These are phyloP conservation scores for Apiotrichum laibachii DNA, from an alignment of 1,284 basidiomycete species.

Conservation along the genomic window DNA sequence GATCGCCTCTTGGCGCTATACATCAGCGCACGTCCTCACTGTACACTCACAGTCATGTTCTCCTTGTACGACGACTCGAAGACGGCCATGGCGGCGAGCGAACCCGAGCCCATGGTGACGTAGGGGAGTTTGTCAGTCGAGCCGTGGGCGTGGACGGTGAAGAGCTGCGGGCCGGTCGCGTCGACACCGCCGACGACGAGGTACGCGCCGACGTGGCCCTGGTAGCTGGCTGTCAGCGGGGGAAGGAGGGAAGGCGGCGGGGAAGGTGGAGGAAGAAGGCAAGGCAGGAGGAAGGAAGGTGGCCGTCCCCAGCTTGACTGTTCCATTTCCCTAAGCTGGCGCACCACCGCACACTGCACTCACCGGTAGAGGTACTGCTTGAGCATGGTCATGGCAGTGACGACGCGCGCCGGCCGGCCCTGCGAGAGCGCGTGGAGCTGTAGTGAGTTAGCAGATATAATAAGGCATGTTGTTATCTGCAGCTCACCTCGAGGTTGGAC, in stretches of 20 bases:
- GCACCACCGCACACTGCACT: no score
- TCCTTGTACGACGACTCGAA: conserved; percentile 87
- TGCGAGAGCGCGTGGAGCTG: conserved; percentile 75
- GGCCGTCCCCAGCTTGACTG: no score
- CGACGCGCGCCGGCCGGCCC: conserved; percentile 81
- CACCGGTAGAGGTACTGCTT: conserved; percentile 82
- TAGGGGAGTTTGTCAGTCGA: conserved; percentile 98
- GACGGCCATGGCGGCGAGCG: conserved; percentile 95
- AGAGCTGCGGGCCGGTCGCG: conserved; percentile 85
- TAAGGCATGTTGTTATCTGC: no score
- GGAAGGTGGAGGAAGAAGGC: no score
- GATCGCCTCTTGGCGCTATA: conserved; percentile 77
- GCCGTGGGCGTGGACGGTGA: conserved; percentile 95
- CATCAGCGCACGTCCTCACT: background rate
- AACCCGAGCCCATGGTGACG: conserved; percentile 97
- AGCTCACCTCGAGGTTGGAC: conserved; percentile 72
- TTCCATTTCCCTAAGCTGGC: no score
- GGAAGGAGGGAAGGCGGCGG: background rate
- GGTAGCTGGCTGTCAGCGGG: conserved; percentile 61
- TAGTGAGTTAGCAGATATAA: conserved; percentile 19
- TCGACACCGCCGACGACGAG: conserved; percentile 98
- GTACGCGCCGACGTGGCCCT: conserved; percentile 92
- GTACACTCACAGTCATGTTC: conserved; percentile 66
- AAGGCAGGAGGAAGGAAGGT: no score
- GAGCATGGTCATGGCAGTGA: conserved; percentile 98